Percentiles rank a stretch among this genome's conserved stretches.
Evolutionary conservation across 202 grass and related monocot species (phyloP).

Genomic region (Carex sylvatica): DNA sequence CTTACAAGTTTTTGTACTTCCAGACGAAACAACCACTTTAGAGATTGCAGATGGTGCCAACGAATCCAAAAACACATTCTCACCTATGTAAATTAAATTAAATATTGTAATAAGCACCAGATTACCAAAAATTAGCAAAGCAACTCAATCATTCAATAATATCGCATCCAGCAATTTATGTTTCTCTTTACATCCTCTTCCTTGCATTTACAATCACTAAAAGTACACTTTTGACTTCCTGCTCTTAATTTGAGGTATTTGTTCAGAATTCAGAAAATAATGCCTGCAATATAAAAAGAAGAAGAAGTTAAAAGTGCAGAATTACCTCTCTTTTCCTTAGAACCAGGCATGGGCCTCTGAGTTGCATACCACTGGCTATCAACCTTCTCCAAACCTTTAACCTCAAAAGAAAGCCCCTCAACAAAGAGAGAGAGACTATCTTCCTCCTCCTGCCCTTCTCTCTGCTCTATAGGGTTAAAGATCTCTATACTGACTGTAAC

Average conservation of each 20-base stretch:
- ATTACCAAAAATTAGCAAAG: constrained; percentile 18
- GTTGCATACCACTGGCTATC: constrained; percentile 85
- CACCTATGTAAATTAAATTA: constrained; percentile 53
- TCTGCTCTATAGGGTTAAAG: constrained; percentile 33
- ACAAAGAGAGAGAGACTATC: constrained; percentile 54
- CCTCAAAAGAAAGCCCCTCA: constrained; percentile 64
- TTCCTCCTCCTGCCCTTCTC: constrained; percentile 12
- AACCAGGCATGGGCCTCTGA: constrained; percentile 59
- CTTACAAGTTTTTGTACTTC: constrained; percentile 88
- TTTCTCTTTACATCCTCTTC: not conserved
- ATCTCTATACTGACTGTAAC: constrained; percentile 70
- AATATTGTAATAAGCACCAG: constrained; percentile 14
- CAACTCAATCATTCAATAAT: not conserved
- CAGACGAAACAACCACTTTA: constrained; percentile 69
- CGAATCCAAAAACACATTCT: constrained; percentile 74
- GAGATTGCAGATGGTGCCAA: constrained; percentile 55
- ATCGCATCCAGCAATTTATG: not conserved
- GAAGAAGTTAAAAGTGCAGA: not conserved
- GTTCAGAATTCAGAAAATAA: not conserved
- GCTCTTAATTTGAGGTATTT: not conserved
- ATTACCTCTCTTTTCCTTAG: constrained; percentile 82
- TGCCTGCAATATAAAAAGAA: not conserved
- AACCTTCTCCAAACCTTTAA: constrained; percentile 92
- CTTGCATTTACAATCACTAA: not conserved
- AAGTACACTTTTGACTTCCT: not conserved